Evolutionary conservation across 495 filamentous ascomycete genomes (phyloP).

Genomic region (Baudoinia panamericana): DNA sequence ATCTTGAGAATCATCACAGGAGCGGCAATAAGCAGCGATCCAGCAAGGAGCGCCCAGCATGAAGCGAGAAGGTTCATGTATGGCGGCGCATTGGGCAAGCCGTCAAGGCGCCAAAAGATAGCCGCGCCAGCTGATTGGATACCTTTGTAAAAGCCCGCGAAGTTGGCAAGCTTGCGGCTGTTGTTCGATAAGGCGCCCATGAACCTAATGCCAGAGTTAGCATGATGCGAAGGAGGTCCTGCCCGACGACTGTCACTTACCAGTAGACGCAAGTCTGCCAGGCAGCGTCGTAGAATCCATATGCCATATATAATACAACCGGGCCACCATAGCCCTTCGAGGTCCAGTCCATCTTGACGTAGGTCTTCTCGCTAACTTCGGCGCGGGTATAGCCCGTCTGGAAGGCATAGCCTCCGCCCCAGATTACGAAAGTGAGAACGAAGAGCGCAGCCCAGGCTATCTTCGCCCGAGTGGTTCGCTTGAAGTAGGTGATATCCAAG

Average conservation of each 20-base stretch:
- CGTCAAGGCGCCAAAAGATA: constrained; percentile 68
- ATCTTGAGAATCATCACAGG: constrained; percentile 71
- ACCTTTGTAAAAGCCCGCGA: constrained; percentile 93
- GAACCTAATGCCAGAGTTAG: constrained; percentile 50
- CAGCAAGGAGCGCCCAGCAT: constrained; percentile 62
- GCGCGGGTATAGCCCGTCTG: constrained; percentile 50
- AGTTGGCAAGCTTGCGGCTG: constrained; percentile 79
- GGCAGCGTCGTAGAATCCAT: constrained; percentile 77
- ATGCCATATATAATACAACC: constrained; percentile 88
- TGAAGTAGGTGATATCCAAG: constrained; percentile 50
- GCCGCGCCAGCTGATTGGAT: constrained; percentile 88
- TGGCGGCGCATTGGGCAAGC: constrained; percentile 35
- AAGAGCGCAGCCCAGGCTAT: constrained; percentile 52
- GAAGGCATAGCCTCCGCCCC: constrained; percentile 79
- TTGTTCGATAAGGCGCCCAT: constrained; percentile 92
- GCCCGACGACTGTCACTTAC: no score
- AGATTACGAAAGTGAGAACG: constrained; percentile 64
- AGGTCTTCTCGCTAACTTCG: constrained; percentile 20
- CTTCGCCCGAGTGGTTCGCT: constrained; percentile 65
- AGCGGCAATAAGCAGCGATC: constrained; percentile 57
- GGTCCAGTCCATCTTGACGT: constrained; percentile 48
- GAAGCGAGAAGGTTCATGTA: constrained; percentile 44
- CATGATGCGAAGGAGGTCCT: no score
- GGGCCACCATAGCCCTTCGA: constrained; percentile 58
- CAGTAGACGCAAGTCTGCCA: constrained; percentile 84